Conservation (phyloP, 2,329 filamentous ascomycete genomes). For the Ophiostoma quercus region DNA sequence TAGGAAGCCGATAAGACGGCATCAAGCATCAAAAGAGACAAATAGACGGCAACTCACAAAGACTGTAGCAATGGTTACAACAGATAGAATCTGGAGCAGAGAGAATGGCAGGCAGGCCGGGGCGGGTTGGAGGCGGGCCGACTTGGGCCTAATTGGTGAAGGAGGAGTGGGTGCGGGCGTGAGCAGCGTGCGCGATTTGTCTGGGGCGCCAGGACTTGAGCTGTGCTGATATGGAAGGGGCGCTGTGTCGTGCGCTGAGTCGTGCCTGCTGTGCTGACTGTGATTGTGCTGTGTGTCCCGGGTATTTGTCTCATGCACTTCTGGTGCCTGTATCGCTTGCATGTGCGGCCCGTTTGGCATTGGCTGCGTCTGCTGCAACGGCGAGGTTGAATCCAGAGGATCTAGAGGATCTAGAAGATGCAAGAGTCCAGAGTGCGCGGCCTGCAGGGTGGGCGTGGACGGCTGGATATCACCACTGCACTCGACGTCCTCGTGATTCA, state of each 20-base stretch:
- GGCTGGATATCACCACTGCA: background rate
- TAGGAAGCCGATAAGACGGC: background rate
- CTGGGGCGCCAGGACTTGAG: background rate
- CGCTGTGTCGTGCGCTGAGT: background rate
- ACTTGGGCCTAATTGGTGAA: slow-evolving; percentile 22
- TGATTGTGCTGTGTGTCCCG: background rate
- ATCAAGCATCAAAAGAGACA: background rate
- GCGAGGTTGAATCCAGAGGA: slow-evolving; percentile 6
- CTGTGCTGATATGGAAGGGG: background rate
- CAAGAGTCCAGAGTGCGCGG: background rate
- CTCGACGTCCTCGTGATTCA: background rate
- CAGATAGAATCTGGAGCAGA: slow-evolving; percentile 32
- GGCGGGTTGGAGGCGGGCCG: slow-evolving; percentile 26
- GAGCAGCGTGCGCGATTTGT: slow-evolving; percentile 26
- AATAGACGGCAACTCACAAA: slow-evolving; percentile 23
- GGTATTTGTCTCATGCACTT: slow-evolving; percentile 3
- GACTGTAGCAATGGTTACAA: slow-evolving; percentile 29
- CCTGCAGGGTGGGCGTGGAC: background rate
- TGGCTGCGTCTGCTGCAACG: slow-evolving; percentile 14
- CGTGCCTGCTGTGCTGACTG: background rate
- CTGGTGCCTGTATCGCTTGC: background rate
- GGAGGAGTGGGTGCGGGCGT: slow-evolving; percentile 15
- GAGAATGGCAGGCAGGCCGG: slow-evolving; percentile 26
- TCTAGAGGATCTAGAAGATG: background rate
- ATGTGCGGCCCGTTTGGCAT: slow-evolving; percentile 1